Evolutionary conservation across 352 stramenopile species (phyloP).

Genomic region (Saprolegnia parasitica): DNA sequence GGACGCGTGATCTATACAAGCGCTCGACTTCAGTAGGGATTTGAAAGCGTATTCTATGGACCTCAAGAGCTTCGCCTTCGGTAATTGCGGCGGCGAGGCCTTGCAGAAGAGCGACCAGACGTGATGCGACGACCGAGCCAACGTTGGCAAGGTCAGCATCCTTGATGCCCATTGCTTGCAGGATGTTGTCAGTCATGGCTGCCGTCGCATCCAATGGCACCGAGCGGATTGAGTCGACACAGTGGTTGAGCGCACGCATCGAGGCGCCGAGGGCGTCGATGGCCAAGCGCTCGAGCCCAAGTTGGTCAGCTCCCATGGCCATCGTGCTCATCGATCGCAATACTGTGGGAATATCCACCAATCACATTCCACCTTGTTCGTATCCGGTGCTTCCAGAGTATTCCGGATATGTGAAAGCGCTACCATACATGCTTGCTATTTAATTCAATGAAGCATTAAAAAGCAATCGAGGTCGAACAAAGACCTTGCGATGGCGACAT

Average conservation of each 20-base stretch:
- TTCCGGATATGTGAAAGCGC: no score
- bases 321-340: background rate
- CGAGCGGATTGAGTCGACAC: slow-evolving; percentile 10
- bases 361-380: background rate
- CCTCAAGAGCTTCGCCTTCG: slow-evolving; percentile 25
- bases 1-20: background rate
- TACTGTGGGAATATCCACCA: background rate
- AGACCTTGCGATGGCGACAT: no score
- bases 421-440: no score
- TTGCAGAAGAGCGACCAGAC: slow-evolving; percentile 12
- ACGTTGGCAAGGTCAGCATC: background rate
- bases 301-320: background rate
- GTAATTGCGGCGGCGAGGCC: slow-evolving; percentile 14
- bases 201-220: background rate
- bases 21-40: background rate
- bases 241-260: slow-evolving; percentile 11
- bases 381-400: background rate
- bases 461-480: no score
- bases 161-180: slow-evolving; percentile 3
- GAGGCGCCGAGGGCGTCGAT: slow-evolving; percentile 5
- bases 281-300: slow-evolving; percentile 16
- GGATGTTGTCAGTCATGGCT: background rate
- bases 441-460: no score
- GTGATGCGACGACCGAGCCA: slow-evolving; percentile 5
- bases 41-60: background rate